These are phyloP conservation scores for Ensete glaucum DNA, from an alignment of 176 grass and related monocot genomes.

Conservation along the genomic window DNA sequence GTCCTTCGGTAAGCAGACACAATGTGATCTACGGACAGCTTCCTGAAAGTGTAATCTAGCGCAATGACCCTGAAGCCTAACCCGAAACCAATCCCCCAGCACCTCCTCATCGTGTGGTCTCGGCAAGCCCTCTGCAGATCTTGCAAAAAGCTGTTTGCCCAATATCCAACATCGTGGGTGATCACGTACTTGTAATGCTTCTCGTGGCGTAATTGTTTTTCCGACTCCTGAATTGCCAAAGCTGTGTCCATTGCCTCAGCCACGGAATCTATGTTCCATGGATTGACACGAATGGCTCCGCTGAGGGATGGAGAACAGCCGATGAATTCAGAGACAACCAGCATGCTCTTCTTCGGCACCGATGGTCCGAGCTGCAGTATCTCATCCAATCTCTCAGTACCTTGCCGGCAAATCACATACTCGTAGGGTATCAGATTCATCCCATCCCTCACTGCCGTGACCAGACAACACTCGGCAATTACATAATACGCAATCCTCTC, in stretches of 20 bases:
- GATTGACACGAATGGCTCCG: constrained; percentile 45
- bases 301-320: constrained; percentile 58
- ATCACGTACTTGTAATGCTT: constrained; percentile 48
- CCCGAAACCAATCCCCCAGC: constrained; percentile 47
- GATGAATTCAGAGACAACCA: constrained; percentile 50
- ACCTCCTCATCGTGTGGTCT: constrained; percentile 30
- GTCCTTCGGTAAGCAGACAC: constrained; percentile 33
- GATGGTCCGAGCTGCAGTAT: constrained; percentile 19
- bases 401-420: constrained; percentile 42
- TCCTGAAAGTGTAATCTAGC: constrained; percentile 39
- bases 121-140: constrained; percentile 37
- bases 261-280: constrained; percentile 54
- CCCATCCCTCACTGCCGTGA: constrained; percentile 51
- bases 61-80: constrained; percentile 36
- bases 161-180: constrained; percentile 47
- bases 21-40: constrained; percentile 39
- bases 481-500: constrained; percentile 48
- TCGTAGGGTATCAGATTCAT: constrained; percentile 61
- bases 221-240: constrained; percentile 22
- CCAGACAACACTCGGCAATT: constrained; percentile 45
- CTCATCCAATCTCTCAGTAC: constrained; percentile 27
- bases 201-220: constrained; percentile 42
- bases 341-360: constrained; percentile 31
- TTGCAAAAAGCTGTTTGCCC: constrained; percentile 44
- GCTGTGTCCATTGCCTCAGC: constrained; percentile 41